Base-by-base conservation (phyloP, 2,329 filamentous ascomycete species). In the Ceratocystis eucalypticola region DNA sequence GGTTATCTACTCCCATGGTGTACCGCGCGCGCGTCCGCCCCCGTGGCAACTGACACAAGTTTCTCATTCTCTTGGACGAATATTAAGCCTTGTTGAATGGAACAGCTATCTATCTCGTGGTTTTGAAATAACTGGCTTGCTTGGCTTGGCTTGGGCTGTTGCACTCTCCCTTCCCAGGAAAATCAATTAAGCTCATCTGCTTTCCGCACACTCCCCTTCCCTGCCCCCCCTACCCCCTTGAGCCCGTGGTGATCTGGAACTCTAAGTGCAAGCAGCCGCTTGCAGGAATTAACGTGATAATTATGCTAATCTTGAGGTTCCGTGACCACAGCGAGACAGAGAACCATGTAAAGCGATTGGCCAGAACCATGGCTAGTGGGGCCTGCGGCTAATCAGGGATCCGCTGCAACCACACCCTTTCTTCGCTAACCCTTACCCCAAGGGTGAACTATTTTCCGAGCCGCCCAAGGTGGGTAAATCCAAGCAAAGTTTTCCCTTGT, bases 291-390 rank as follows among this genome's bases (percentile, higher is more conserved):
- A 50, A 50, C 17, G 46, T 50, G 46, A 50, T 25, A 22, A 10
- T 12, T n/a, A 37, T 37, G 33, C 33, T 10, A 50, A 50, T 22
- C 8, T 57, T 22, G 53, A 12, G 7, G 10, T 57, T 30, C 25
- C 30, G 53, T 33, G 22, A 28, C 53, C 17, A 10, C 22, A 28
- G 10, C 53, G 53, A 28, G 22, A 57, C 53, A 57, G 17, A 63
- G 45, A 63, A 63, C 41, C 61, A 30, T 63, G 61, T 63, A 63
- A 63, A 63, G 61, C 61, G 17, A 63, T 63, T 63, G 61, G 61
- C 61, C 33, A 50, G 44, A 63, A 25, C 20, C 10, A 15, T 28
- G 7, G 3, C 5, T 57, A 3, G 53, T 57, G 25, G 53, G 22
- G 6, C 53, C 53, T 12, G 22, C 5, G 22, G 53, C 20, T 57